A percentile compares a stretch with the other conserved stretches of the same genome.
phyloP scores from a whole-genome alignment of 2,329 filamentous ascomycete species.

The Monilinia polystroma region DNA sequence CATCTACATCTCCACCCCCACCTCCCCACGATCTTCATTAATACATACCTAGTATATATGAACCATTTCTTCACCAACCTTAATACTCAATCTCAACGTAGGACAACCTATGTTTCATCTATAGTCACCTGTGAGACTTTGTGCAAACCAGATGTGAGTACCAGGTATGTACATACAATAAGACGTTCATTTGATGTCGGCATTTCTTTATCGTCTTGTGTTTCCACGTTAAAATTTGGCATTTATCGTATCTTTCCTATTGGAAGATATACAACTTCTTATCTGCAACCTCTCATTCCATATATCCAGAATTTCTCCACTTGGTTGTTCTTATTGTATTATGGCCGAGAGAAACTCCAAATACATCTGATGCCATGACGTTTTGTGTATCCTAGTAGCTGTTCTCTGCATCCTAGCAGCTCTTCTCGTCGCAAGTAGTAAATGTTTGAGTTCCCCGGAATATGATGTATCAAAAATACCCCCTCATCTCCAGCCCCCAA shows the following conservation, averaged over 20 bases:
- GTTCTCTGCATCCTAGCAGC: background rate
- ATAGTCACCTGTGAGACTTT: background rate
- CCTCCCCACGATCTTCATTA: background rate
- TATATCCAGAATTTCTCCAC: background rate
- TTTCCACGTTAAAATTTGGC: background rate
- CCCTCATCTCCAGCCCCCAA: slow-evolving; percentile 84
- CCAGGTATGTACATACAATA: background rate
- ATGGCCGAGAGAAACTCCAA: background rate
- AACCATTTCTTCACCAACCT: too few species aligned
- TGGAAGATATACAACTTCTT: background rate
- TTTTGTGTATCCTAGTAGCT: background rate
- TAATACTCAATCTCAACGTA: background rate
- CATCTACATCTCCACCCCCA: too few species aligned
- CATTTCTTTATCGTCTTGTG: background rate
- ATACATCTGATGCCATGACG: background rate
- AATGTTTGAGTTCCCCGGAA: background rate
- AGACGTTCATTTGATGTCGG: background rate
- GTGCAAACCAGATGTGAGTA: background rate
- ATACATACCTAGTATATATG: background rate
- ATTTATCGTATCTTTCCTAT: background rate
- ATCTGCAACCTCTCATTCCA: background rate
- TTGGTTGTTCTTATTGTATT: background rate
- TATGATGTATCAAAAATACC: background rate
- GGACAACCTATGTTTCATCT: background rate
- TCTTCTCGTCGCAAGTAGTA: background rate